Base-by-base conservation (phyloP, 495 filamentous ascomycete genomes). In the Xylaria scruposa region DNA sequence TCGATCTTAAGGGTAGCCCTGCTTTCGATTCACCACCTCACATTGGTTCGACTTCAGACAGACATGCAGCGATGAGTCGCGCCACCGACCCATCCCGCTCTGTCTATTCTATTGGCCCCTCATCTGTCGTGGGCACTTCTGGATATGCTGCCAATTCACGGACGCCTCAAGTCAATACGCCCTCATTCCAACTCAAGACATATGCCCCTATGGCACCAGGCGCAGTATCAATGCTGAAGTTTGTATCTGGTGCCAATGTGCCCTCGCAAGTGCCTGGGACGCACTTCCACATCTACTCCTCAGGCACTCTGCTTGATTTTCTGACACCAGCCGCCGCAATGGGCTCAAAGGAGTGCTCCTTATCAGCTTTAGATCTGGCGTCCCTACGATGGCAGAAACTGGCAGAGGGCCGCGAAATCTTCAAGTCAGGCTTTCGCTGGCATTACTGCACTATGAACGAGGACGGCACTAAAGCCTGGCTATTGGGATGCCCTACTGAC, bases 401-500 rank as follows among this genome's bases (percentile, higher is more conserved):
- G 8, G 95, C 94, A 12, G 95, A 97, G 72, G 97, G 96, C 10
- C 91, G 91, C 36, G 97, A 98, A 77, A 91, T 98, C 31, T 98
- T 98, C 82, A 87, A 92, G 66, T 86, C 89, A 1, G 91, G 91
- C 12, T 98, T 94, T 79, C 90, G 94, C 62, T 98, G 97, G 97
- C 95, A 98, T 80, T 99, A 99, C 78, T 98, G 96, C 78, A 94
- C 93, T 0, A 90, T 97, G 80, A 94, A 97, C 78, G 90, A 96
- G 72, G 91, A 94, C 68, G 94, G 94, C 1, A 98, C 96, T 3
- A 97, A 97, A 75, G 95, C 94, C 12, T 99, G 97, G 94, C 83
- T 99, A 9, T 86, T 99, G n/a, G 96, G 96, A 26, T 97, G 94
- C 77, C 91, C 91, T 10, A 92, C 91, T 4, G 94, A 97, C 49